Percentiles rank a stretch among this genome's conserved stretches.
phyloP scores from a whole-genome alignment of 148 eudicot species.

The Rhododendron kiyosumense region DNA sequence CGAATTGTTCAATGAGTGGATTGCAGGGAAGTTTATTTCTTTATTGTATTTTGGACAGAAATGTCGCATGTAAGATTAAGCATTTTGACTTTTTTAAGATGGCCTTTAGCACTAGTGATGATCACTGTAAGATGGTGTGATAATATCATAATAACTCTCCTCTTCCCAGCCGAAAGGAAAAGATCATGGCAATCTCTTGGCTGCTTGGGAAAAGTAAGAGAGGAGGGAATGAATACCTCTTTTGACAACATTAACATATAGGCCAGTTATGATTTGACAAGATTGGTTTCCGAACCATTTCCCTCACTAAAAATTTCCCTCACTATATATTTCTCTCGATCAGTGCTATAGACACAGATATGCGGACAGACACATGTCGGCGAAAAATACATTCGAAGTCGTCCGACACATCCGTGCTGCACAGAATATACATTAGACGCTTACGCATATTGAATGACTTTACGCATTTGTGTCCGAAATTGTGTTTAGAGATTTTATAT shows the following conservation, averaged over 20 bases:
- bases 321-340: background rate
- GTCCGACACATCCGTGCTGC: background rate
- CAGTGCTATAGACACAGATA: background rate
- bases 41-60: background rate
- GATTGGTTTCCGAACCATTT: background rate
- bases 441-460: background rate
- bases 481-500: no score
- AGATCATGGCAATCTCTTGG: background rate
- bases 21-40: background rate
- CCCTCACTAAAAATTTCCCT: background rate
- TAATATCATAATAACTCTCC: background rate
- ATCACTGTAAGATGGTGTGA: background rate
- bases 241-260: slow-evolving; percentile 2
- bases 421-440: background rate
- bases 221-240: background rate
- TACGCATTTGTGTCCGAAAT: no score
- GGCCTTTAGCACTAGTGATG: background rate
- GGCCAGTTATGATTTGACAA: slow-evolving; percentile 7
- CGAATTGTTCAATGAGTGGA: background rate
- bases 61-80: background rate
- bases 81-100: background rate
- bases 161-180: background rate
- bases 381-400: background rate
- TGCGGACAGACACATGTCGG: background rate
- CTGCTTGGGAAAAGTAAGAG: background rate